Evolutionary conservation across 176 grass and related monocot genomes (phyloP).

Genomic region (Eremochloa ophiuroides): DNA sequence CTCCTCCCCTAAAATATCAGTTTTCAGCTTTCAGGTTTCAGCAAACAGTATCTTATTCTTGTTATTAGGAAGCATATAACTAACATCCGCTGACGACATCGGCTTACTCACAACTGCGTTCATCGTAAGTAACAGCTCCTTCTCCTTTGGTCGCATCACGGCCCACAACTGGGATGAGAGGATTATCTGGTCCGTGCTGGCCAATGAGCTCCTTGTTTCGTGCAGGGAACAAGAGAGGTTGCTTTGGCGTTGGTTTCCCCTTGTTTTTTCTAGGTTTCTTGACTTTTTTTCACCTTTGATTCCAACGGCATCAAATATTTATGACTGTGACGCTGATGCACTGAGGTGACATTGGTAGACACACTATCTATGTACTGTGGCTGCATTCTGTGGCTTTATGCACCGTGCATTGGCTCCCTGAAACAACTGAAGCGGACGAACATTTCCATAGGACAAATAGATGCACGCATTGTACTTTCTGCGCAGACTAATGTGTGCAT

Average conservation of each 20-base stretch:
- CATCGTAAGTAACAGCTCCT: not conserved
- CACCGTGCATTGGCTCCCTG: not conserved
- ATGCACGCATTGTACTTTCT: not conserved
- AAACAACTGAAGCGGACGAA: not conserved
- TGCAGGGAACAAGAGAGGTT: constrained; percentile 16
- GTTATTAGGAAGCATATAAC: not conserved
- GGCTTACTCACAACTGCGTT: not conserved
- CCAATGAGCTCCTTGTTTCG: constrained; percentile 18
- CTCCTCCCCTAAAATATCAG: too few relatives aligned
- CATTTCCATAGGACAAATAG: not conserved
- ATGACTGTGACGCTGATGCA: too few relatives aligned
- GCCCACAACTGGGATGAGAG: not conserved
- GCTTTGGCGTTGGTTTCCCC: not conserved
- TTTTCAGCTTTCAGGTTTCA: too few relatives aligned
- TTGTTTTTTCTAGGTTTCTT: too few relatives aligned
- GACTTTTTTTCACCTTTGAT: too few relatives aligned
- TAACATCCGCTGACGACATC: not conserved
- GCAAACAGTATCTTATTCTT: too few relatives aligned
- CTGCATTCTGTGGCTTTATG: not conserved
- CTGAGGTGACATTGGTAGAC: too few relatives aligned
- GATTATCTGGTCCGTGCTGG: not conserved
- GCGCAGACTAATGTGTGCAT: not conserved
- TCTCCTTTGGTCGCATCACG: not conserved
- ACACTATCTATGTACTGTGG: not conserved
- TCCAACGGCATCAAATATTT: too few relatives aligned